Base-by-base conservation (phyloP, 768 basidiomycete species). In the Pisolithus microcarpus region DNA sequence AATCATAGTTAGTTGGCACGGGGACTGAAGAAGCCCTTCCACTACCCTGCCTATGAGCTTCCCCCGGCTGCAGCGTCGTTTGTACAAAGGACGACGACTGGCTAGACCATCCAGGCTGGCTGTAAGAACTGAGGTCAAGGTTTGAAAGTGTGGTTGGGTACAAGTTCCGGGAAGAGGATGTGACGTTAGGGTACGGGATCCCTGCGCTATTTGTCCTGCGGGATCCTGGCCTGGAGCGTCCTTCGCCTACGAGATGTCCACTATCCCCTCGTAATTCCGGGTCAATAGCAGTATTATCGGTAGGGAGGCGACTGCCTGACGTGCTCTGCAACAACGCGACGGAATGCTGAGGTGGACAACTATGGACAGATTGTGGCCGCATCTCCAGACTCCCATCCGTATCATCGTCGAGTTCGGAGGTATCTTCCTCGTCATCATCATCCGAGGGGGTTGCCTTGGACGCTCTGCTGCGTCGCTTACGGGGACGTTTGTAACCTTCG, bases 401-500 rank as follows among this genome's bases (percentile, higher is more conserved):
- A 11, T 65, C 62, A 2, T 65, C 60, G 1, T 65, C 65, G 28
- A 50, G 43, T 16, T 60, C 61, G 0, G 66, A 63, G 8, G 19
- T 21, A 3, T 56, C 34, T 15, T 34, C 34, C 11, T 34, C 56
- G 18, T 64, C 61, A 1, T 65, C 60, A 18, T 62, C 63, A 23
- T 61, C 65, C 23, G 60, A 61, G 28, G 49, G 45, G 2, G 51
- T 48, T 18, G 59, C 56, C 55, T 60, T 71, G 24, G 62, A 63
- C 31, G 57, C 65, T 54, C 72, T 77, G 38, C 68, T 69, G 48
- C 74, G 74, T 34, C 84, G 77, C 59, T 79, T 81, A 47, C 84
- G 75, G 5, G 67, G 59, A 30, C 82, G 81, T 56, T 82, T 84
- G 64, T 81, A 78, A 2, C 83, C 83, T 49, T 80, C 76, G 4